Conservation (phyloP, 441 rosid species). For the Raphanus hybrid region DNA sequence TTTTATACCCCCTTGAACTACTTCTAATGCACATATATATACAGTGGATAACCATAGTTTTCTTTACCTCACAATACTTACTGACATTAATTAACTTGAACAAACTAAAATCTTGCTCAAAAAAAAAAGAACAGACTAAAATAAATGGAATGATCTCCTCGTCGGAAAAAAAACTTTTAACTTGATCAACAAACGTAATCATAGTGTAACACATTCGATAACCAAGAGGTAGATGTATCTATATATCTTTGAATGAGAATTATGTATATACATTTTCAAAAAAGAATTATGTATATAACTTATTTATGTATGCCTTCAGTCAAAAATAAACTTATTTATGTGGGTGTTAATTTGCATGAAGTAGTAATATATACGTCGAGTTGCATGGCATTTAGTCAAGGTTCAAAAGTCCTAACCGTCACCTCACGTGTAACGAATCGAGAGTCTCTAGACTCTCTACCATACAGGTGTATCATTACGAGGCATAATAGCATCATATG, state of each 20-base stretch:
- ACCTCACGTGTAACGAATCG: conserved; percentile 41
- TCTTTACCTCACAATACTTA: not conserved
- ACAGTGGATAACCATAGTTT: not conserved
- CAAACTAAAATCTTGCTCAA: not conserved
- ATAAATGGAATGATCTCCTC: not conserved
- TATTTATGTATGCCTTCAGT: too few relatives aligned
- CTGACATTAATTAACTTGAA: not conserved
- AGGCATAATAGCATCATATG: conserved; percentile 27
- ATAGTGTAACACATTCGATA: not conserved
- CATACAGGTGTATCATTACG: conserved; percentile 37
- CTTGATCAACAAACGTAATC: conserved; percentile 2
- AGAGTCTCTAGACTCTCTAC: conserved; percentile 35
- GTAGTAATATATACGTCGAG: conserved; percentile 1
- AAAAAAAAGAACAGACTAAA: not conserved
- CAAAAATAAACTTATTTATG: not conserved
- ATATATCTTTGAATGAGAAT: too few relatives aligned
- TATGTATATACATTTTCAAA: too few relatives aligned
- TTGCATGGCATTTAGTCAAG: conserved; percentile 17
- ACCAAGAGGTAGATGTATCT: not conserved
- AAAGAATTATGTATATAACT: too few relatives aligned
- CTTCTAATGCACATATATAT: not conserved
- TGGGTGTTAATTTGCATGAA: not conserved
- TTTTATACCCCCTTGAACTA: not conserved
- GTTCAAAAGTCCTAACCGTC: conserved; percentile 39
- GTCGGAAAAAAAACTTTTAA: not conserved